Percentiles rank a stretch among this genome's conserved stretches.
These are phyloP conservation scores for Filobasidium floriforme DNA, from an alignment of 768 basidiomycete genomes.

Conservation along the genomic window DNA sequence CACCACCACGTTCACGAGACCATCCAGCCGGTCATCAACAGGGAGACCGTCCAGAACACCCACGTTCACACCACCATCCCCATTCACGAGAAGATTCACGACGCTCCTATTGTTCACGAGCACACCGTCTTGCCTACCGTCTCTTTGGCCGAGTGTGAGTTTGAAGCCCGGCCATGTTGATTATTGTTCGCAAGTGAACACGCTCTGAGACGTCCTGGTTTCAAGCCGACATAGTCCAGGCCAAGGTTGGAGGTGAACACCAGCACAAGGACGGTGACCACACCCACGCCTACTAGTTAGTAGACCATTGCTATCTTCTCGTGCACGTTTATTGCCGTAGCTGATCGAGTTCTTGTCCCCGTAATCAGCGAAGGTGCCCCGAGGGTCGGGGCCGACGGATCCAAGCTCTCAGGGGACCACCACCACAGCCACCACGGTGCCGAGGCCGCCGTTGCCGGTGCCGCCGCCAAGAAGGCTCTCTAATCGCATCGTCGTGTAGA, in stretches of 20 bases:
- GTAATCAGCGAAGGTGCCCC: not conserved
- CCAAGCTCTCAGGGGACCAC: not conserved
- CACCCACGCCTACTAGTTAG: conserved; percentile 38
- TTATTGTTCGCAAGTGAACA: not conserved
- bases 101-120: conserved; percentile 44
- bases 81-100: conserved; percentile 44
- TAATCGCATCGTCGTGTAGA: not conserved
- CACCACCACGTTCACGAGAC: conserved; percentile 45
- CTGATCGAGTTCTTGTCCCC: conserved; percentile 3
- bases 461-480: conserved; percentile 9
- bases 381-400: not conserved
- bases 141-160: conserved; percentile 11
- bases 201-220: conserved; percentile 30
- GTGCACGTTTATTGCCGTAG: no score
- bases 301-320: no score
- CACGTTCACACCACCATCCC: conserved; percentile 45
- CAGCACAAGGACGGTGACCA: conserved; percentile 38
- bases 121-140: conserved; percentile 43
- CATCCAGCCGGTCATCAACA: conserved; percentile 42
- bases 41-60: conserved; percentile 45
- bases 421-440: not conserved
- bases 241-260: conserved; percentile 32
- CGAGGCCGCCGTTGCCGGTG: not conserved
- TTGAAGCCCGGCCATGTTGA: not conserved
- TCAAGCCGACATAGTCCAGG: conserved; percentile 28